phyloP scores from a whole-genome alignment of 208 protist genomes.

The Paratrypanosoma confusum region DNA sequence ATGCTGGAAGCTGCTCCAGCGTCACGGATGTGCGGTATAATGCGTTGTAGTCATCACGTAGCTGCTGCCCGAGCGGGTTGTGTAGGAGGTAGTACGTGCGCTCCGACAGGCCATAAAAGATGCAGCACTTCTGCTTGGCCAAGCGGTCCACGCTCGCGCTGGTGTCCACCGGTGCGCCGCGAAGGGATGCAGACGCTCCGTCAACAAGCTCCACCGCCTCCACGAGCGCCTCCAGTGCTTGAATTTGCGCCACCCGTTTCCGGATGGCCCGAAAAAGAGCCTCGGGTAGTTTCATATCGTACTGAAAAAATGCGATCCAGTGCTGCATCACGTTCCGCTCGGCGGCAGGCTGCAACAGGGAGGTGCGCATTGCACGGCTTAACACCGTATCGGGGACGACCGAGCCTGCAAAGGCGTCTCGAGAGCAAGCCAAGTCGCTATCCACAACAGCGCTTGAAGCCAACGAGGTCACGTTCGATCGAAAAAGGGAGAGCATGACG shows the following conservation, averaged over 20 bases:
- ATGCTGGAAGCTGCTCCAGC: slow-evolving; percentile 4
- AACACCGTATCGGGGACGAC: too few relatives aligned
- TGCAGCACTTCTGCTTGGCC: slow-evolving; percentile 4
- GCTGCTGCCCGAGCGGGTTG: slow-evolving; percentile 5
- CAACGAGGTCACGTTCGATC: neutral
- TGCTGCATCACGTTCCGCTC: neutral
- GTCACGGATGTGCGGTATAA: slow-evolving; percentile 5
- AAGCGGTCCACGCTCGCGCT: neutral
- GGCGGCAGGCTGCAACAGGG: neutral
- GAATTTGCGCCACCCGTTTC: slow-evolving; percentile 1
- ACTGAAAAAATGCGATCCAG: slow-evolving; percentile 10
- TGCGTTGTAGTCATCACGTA: slow-evolving; percentile 8
- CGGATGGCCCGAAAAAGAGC: slow-evolving; percentile 6
- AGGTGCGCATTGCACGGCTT: neutral
- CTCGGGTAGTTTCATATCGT: slow-evolving; percentile 9
- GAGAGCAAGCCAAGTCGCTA: too few relatives aligned
- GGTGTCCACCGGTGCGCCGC: neutral
- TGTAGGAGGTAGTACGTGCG: slow-evolving; percentile 9
- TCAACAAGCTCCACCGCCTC: neutral
- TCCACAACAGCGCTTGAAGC: too few relatives aligned
- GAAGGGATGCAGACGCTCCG: neutral
- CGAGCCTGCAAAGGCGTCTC: neutral
- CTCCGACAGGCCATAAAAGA: slow-evolving; percentile 13
- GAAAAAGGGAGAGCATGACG: slow-evolving; percentile 9
- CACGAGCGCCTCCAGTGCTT: too few relatives aligned